Conservation (phyloP, 2,329 filamentous ascomycete species). For the Proliferodiscus dingleyae region DNA sequence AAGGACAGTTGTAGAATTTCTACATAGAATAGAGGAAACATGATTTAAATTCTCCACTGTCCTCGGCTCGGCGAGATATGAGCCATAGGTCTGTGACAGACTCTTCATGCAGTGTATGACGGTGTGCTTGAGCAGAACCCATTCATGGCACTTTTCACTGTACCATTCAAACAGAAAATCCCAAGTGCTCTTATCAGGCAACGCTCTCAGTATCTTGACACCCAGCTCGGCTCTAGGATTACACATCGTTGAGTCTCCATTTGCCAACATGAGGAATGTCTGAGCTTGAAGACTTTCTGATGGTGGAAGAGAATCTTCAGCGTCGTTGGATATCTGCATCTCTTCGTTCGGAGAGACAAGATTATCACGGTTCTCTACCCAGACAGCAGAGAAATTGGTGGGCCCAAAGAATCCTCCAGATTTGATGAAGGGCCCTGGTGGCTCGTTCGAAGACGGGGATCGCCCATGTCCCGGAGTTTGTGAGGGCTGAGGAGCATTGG, state of each 20-base stretch:
- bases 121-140: conserved; percentile 13
- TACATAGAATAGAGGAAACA: conserved; percentile 24
- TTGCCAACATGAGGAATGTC: conserved; percentile 26
- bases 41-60: conserved; percentile 21
- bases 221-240: conserved; percentile 25
- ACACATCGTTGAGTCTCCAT: conserved; percentile 12
- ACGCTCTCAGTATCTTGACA: conserved; percentile 22
- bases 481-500: background rate
- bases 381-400: conserved; percentile 31
- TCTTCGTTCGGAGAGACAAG: conserved; percentile 18
- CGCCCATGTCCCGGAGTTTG: background rate
- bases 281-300: conserved; percentile 24
- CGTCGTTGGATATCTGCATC: conserved; percentile 25
- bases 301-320: conserved; percentile 14
- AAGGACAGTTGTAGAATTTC: conserved; percentile 25
- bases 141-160: conserved; percentile 17
- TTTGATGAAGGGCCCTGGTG: conserved; percentile 2
- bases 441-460: conserved; percentile 4
- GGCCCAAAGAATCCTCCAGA: conserved; percentile 26
- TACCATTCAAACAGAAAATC: conserved; percentile 25
- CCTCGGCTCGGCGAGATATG: conserved; percentile 20
- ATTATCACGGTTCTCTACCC: conserved; percentile 26
- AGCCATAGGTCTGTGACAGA: conserved; percentile 23
- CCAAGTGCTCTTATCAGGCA: conserved; percentile 26
- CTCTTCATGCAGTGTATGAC: conserved; percentile 16